Evolutionary conservation across 2,329 filamentous ascomycete species (phyloP).

Genomic region (Sporothrix variecibatus): DNA sequence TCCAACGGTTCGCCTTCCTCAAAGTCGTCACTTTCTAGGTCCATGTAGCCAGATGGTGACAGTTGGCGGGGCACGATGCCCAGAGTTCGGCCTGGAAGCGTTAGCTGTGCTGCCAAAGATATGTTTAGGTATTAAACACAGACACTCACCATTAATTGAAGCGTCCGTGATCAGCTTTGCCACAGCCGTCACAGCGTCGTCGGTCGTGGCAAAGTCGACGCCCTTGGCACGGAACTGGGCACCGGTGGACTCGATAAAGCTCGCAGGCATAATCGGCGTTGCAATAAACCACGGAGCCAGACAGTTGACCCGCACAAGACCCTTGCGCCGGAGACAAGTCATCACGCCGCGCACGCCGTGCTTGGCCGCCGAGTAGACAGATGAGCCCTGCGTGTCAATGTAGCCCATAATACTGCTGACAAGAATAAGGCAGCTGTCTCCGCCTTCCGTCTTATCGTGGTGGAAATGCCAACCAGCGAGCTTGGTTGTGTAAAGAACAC

Average conservation of each 20-base stretch:
- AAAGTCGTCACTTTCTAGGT: conserved; percentile 1
- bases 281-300: not conserved
- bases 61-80: not conserved
- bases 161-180: not conserved
- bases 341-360: not conserved
- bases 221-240: not conserved
- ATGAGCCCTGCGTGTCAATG: not conserved
- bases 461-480: not conserved
- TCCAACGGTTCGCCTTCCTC: not conserved
- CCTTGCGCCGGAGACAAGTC: not conserved
- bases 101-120: too few relatives aligned
- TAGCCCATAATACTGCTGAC: conserved; percentile 6
- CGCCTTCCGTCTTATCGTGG: not conserved
- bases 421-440: not conserved
- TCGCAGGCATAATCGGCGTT: not conserved
- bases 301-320: not conserved
- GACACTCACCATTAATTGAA: not conserved
- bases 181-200: not conserved
- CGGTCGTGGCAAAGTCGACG: not conserved
- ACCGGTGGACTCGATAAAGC: not conserved
- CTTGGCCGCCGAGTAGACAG: not conserved
- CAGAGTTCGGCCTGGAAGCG: not conserved
- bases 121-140: too few relatives aligned
- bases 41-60: not conserved
- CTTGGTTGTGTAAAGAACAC: not conserved